A percentile compares a stretch with the other conserved stretches of the same genome.
These are phyloP conservation scores for Calamus simplicifolius DNA, from an alignment of 176 grass and related monocot genomes.

Conservation along the genomic window DNA sequence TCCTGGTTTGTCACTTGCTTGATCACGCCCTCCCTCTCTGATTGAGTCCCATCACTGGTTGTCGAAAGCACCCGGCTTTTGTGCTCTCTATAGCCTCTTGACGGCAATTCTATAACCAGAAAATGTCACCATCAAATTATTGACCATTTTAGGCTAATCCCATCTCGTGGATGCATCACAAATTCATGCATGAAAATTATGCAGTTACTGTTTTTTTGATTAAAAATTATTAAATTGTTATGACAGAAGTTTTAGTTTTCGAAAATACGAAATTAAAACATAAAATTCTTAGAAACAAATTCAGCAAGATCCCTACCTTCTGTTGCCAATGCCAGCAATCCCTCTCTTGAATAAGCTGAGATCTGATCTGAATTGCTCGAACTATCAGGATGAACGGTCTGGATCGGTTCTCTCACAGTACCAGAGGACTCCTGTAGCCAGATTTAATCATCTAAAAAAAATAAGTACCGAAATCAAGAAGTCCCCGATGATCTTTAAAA, in stretches of 20 bases:
- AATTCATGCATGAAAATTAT: no score
- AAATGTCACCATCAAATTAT: neutral
- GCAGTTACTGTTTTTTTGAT: no score
- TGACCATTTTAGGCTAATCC: slow-evolving; percentile 5
- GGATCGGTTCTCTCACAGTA: slow-evolving; percentile 25
- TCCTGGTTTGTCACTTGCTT: slow-evolving; percentile 14
- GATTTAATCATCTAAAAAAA: neutral
- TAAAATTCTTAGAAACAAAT: no score
- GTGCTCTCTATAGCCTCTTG: slow-evolving; percentile 11
- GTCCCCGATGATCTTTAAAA: neutral
- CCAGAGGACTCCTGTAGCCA: slow-evolving; percentile 15
- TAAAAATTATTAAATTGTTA: no score
- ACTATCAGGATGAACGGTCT: slow-evolving; percentile 7
- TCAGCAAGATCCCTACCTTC: no score
- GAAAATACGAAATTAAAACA: no score
- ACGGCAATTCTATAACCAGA: slow-evolving; percentile 25
- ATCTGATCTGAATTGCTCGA: no score
- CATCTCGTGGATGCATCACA: no score
- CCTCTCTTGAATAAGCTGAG: no score
- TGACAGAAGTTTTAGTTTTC: no score
- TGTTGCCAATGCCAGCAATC: no score
- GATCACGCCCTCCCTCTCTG: slow-evolving; percentile 8
- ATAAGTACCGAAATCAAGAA: slow-evolving; percentile 1
- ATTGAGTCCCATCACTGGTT: neutral
- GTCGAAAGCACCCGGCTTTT: slow-evolving; percentile 34